Base-by-base conservation (phyloP, 352 stramenopile genomes). In the Globisporangium parvum region DNA sequence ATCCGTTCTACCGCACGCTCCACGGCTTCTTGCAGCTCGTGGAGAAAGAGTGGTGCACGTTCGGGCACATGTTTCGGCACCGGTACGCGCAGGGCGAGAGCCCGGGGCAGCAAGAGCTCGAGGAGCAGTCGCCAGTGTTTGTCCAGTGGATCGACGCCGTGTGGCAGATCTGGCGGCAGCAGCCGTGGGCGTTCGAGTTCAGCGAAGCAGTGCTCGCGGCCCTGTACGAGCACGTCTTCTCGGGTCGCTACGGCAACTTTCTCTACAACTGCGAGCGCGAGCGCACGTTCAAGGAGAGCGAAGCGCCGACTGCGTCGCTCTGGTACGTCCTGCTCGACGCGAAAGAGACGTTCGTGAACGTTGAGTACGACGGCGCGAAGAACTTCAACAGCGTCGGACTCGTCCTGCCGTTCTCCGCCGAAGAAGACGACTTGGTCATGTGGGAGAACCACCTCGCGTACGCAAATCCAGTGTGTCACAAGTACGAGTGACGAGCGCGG, bases 11-110 rank as follows among this genome's bases (percentile, higher is more conserved):
- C 66, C 83, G 98, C 48, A 99, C 98, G 5, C 58, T 97, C 18
- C 67, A 91, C 15, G 98, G 98, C 5, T 97, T 99, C 63, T 73
- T 96, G 37, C 80, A 91, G 47, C 69, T 99, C 14, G 87, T 99
- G 20, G 96, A 99, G 73, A 99, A 99, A 68, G 97, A 99, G 59
- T 99, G 98, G 91, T 96, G 96, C 65, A 93, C 87, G 11, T 99
- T 99, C 70, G 98, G 98, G 0, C 97, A 99, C 80, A 96, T 98
- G 53, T 99, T 99, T 65, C 94, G 98, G 39, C 85, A 86, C n/a
- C 83, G 97, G 9, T 98, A 91, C 64, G 95, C 88, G 3, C 96
- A 99, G 63, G 95, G 96, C n/a, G 89, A 98, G 71, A 79, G 85
- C 14, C 91, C 89, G 6, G 87, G 89, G 9, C 88, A 96, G 42